Evolutionary conservation across 208 protist species (phyloP), one percentile per base, ranked within the genome.

Genomic region (Novymonas esmeraldas): DNA sequence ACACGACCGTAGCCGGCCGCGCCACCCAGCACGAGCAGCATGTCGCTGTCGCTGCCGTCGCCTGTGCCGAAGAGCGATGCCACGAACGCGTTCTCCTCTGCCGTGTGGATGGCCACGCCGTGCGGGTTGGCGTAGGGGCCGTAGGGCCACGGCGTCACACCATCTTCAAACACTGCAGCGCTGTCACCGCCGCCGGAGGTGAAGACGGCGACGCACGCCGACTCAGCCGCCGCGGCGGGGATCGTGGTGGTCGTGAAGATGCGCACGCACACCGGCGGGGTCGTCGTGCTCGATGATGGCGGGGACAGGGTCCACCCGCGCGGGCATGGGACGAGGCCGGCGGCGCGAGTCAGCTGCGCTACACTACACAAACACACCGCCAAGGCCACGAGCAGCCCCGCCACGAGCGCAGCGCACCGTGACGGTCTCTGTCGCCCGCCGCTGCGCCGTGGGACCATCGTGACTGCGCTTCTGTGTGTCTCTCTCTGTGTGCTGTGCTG

Each of bases 121-220:
- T 74, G 61, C 22, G 52, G 54, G 26, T 24, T 18, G n/a, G 61
- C 69, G 52, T 64, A 29, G 29, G 14, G 41, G 36, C 60, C 36
- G 44, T 59, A 74, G 33, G 69, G 69, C 69, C 69, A 68, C 26
- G 52, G 69, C 34, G 69, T 74, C 14, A 68, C 44, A 6, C 69
- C 69, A 49, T 74, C 59, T n/a, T n/a, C n/a, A n/a, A n/a, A n/a
- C n/a, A n/a, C n/a, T n/a, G n/a, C n/a, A n/a, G 34, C 54, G 52
- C 44, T 54, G 33, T 55, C 11, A 28, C 13, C 51, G 29, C 22
- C 28, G 11, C 16, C 34, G 28, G 1, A 31, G 22, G 24, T 39
- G 9, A 73, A 46, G 36, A 73, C 39, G 38, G 57, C 1, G 1
- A 13, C 42, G 28, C 67, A 73, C 22, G 67, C 41, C 41, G 56